Conservation (phyloP, 257 asterid genomes). For the Paulownia fortunei region DNA sequence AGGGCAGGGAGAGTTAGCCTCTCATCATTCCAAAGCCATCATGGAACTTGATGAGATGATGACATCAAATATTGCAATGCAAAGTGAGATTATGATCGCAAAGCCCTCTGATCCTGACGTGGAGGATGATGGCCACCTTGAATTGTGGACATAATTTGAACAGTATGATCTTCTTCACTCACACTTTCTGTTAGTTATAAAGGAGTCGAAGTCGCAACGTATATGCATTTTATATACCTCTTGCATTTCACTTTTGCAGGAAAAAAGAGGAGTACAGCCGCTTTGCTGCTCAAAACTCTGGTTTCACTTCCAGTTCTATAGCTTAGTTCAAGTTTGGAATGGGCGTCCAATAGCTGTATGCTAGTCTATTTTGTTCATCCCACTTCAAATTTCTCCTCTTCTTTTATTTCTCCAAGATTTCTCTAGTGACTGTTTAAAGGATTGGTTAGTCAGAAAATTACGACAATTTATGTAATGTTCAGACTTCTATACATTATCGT, state of each 20-base stretch:
- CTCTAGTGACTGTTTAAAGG: not conserved
- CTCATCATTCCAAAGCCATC: constrained; percentile 24
- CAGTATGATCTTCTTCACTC: not conserved
- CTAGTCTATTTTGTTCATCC: too few relatives aligned
- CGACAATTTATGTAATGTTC: too few relatives aligned
- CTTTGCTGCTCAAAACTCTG: too few relatives aligned
- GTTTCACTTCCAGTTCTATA: not conserved
- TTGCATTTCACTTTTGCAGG: too few relatives aligned
- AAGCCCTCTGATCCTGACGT: constrained; percentile 5
- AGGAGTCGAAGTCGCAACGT: too few relatives aligned
- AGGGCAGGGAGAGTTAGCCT: constrained; percentile 26
- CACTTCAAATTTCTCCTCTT: too few relatives aligned
- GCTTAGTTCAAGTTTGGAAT: not conserved
- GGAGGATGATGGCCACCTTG: constrained; percentile 29
- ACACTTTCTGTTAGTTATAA: not conserved
- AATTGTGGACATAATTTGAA: constrained; percentile 32
- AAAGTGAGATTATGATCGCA: constrained; percentile 18
- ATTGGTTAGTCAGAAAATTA: too few relatives aligned
- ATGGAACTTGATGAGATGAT: constrained; percentile 35
- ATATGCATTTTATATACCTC: too few relatives aligned
- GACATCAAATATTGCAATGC: constrained; percentile 26
- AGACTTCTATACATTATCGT: too few relatives aligned
- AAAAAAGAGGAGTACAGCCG: too few relatives aligned
- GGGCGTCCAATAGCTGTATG: too few relatives aligned
- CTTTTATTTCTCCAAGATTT: not conserved